These are phyloP conservation scores for Gymnopus androsaceus DNA, from an alignment of 1,284 basidiomycete species.

Conservation along the genomic window DNA sequence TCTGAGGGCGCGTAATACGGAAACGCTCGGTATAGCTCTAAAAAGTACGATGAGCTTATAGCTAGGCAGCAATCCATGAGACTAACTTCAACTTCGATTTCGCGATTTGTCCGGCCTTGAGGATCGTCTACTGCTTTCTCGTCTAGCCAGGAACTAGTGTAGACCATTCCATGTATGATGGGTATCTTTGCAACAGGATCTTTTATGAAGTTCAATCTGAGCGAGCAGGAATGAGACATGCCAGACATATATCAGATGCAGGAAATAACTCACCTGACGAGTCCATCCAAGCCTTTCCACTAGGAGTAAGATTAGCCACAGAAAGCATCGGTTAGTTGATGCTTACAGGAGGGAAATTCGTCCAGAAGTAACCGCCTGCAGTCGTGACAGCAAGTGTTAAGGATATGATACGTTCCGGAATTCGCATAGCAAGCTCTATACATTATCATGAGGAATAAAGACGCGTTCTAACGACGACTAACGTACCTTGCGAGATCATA, in stretches of 20 bases:
- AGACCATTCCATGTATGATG: conserved; percentile 5
- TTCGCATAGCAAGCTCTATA: conserved; percentile 64
- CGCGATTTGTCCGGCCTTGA: conserved; percentile 7
- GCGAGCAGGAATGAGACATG: background rate
- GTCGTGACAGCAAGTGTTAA: conserved; percentile 73
- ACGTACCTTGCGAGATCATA: conserved; percentile 78
- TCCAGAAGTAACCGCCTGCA: conserved; percentile 58
- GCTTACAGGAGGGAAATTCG: conserved; percentile 60
- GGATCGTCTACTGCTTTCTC: conserved; percentile 8
- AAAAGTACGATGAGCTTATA: background rate
- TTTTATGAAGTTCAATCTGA: conserved; percentile 5
- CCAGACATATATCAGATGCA: too few relatives aligned
- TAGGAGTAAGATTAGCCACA: background rate
- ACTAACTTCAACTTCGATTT: conserved; percentile 10
- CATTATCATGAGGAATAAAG: background rate
- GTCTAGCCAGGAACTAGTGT: conserved; percentile 10
- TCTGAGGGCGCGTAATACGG: conserved; percentile 4
- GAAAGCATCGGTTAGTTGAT: background rate
- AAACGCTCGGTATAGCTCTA: conserved; percentile 4
- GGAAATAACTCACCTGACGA: background rate
- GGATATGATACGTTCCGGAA: conserved; percentile 68
- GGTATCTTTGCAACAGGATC: conserved; percentile 6
- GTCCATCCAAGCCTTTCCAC: conserved; percentile 8
- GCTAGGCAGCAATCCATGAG: background rate
- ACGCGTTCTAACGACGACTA: conserved; percentile 21